Evolutionary conservation across 1,139 yeast genomes (phyloP).

Genomic region (Suhomyces bolitotheri): DNA sequence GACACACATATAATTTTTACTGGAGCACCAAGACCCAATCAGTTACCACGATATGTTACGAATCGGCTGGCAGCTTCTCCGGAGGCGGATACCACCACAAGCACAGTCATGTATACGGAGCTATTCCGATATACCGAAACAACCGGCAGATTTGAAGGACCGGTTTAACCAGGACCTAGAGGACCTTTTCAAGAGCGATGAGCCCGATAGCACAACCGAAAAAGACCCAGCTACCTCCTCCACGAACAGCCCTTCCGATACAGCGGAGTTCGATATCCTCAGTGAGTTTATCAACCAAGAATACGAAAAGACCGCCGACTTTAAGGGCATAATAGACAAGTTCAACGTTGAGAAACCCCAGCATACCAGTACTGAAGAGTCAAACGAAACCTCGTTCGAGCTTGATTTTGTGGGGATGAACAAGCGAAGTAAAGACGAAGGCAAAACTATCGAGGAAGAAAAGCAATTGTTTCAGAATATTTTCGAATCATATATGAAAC

Average conservation of each 20-base stretch:
- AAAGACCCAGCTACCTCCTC: not conserved
- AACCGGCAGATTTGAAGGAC: conserved; percentile 1
- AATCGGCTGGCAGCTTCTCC: too few relatives aligned
- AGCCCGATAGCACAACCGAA: not conserved
- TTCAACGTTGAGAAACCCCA: conserved; percentile 7
- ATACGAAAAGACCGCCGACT: conserved; percentile 8
- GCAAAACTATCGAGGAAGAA: conserved; percentile 23
- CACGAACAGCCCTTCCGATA: not conserved
- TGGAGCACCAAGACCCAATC: too few relatives aligned
- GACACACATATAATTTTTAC: too few relatives aligned
- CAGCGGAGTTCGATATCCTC: conserved; percentile 15
- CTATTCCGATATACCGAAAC: not conserved
- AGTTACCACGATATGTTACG: too few relatives aligned
- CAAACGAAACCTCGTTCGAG: conserved; percentile 20
- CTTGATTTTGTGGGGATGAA: conserved; percentile 17
- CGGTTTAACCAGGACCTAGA: conserved; percentile 5
- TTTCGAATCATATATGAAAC: conserved; percentile 25
- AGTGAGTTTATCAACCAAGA: conserved; percentile 16
- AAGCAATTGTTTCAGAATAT: conserved; percentile 27
- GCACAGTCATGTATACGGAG: not conserved
- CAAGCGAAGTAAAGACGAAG: conserved; percentile 2
- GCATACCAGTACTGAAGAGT: conserved; percentile 3
- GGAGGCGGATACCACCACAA: not conserved
- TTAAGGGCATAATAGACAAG: conserved; percentile 10
- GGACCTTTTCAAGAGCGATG: conserved; percentile 1